These are phyloP conservation scores for Seiridium cupressi DNA, from an alignment of 2,329 filamentous ascomycete species.

Conservation along the genomic window DNA sequence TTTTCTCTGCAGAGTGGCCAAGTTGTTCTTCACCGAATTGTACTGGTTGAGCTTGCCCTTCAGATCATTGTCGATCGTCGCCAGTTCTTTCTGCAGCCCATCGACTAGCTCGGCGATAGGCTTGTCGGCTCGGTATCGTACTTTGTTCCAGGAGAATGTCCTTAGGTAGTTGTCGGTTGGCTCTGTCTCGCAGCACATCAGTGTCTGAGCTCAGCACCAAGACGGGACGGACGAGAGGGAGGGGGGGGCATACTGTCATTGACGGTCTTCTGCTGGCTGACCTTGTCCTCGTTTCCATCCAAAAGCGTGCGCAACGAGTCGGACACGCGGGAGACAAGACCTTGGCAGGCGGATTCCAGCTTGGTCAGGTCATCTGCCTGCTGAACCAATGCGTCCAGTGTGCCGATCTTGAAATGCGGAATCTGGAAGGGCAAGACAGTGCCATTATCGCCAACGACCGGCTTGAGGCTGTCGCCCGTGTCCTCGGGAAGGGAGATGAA, in stretches of 20 bases:
- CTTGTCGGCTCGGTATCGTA: slow-evolving; percentile 93
- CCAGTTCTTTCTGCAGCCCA: slow-evolving; percentile 87
- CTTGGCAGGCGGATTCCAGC: slow-evolving; percentile 76
- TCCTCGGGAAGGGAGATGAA: slow-evolving; percentile 90
- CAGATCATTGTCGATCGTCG: slow-evolving; percentile 92
- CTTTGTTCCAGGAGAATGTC: slow-evolving; percentile 93
- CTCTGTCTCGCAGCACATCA: slow-evolving; percentile 51
- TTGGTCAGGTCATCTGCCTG: slow-evolving; percentile 94
- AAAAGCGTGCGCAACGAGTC: slow-evolving; percentile 82
- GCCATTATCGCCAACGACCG: slow-evolving; percentile 75
- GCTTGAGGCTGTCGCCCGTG: slow-evolving; percentile 72
- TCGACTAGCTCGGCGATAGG: slow-evolving; percentile 84
- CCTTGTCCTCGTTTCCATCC: slow-evolving; percentile 79
- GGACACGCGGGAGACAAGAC: slow-evolving; percentile 82
- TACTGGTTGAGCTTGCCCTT: slow-evolving; percentile 94
- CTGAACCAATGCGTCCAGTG: slow-evolving; percentile 89
- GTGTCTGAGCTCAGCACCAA: not conserved
- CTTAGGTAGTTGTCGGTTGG: slow-evolving; percentile 93
- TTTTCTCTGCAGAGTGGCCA: slow-evolving; percentile 78
- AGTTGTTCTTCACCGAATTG: slow-evolving; percentile 83
- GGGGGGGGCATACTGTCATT: slow-evolving; percentile 72
- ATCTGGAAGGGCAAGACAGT: slow-evolving; percentile 75
- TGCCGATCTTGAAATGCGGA: slow-evolving; percentile 96
- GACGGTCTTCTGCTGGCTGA: slow-evolving; percentile 84
- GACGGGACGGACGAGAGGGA: not conserved